Evolutionary conservation across 108 stramenopile genomes (phyloP).

Genomic region (Pinguiococcus pyrenoidosus): DNA sequence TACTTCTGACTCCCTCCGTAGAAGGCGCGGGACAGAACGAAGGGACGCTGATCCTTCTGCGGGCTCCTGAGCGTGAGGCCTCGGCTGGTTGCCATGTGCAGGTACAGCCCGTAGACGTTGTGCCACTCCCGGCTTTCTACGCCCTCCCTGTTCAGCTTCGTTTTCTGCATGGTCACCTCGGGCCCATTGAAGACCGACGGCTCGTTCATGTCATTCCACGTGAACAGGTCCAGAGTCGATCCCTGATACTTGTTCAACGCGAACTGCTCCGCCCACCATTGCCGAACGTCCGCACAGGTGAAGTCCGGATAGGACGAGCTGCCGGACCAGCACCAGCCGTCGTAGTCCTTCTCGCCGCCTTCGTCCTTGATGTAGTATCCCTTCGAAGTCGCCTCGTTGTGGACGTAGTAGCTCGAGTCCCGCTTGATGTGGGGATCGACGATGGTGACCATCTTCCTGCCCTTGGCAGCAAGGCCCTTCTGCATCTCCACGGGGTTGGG

Average conservation of each 20-base stretch:
- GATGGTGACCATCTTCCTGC: slow-evolving; percentile 96
- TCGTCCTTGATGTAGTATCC: slow-evolving; percentile 87
- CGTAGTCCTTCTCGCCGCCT: slow-evolving; percentile 71
- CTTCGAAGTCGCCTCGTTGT: slow-evolving; percentile 76
- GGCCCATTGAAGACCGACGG: slow-evolving; percentile 99
- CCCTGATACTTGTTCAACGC: slow-evolving; percentile 72
- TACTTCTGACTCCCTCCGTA: slow-evolving; percentile 85
- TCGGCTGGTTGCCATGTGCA: slow-evolving; percentile 85
- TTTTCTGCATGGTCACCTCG: slow-evolving; percentile 92
- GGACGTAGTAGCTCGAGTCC: slow-evolving; percentile 74
- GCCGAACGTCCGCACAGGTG: slow-evolving; percentile 69
- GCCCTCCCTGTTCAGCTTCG: slow-evolving; percentile 62
- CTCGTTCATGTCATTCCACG: slow-evolving; percentile 99
- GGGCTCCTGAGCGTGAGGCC: slow-evolving; percentile 61
- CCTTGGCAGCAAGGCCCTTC: slow-evolving; percentile 59
- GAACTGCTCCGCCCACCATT: slow-evolving; percentile 95
- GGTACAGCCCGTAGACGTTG: slow-evolving; percentile 95
- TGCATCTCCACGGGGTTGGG: slow-evolving; percentile 85
- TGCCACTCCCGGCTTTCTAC: slow-evolving; percentile 99
- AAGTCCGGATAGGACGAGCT: slow-evolving; percentile 96
- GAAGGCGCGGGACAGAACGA: slow-evolving; percentile 88
- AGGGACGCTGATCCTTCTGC: slow-evolving; percentile 55
- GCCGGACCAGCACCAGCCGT: slow-evolving; percentile 99
- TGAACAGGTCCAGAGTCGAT: slow-evolving; percentile 74
- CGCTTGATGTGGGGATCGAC: slow-evolving; percentile 98